Percentiles rank a stretch among this genome's conserved stretches.
These are phyloP conservation scores for Gossypioides kirkii DNA, from an alignment of 345 rosid genomes.

Conservation along the genomic window DNA sequence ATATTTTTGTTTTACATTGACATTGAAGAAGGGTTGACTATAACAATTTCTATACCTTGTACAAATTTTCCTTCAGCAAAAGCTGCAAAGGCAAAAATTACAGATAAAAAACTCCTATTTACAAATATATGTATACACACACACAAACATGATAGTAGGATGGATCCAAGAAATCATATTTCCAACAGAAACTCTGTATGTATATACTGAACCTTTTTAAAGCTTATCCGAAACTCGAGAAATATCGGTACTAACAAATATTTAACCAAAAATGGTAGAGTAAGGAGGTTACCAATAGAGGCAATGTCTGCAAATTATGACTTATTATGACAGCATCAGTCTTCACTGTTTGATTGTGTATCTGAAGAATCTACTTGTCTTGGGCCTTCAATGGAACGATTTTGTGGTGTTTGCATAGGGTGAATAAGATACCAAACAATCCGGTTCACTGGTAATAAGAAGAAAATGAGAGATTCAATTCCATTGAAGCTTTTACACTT, in stretches of 20 bases:
- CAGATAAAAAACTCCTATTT: not conserved
- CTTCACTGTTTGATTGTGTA: slow-evolving; percentile 4
- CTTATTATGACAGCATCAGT: not conserved
- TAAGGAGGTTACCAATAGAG: not conserved
- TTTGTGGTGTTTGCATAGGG: not conserved
- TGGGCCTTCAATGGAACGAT: slow-evolving; percentile 8
- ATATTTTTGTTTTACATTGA: too few species aligned
- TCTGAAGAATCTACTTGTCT: slow-evolving; percentile 14
- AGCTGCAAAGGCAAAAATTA: not conserved
- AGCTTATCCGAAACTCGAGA: not conserved
- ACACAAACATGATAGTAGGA: not conserved
- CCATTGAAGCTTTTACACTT: not conserved
- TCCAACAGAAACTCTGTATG: not conserved
- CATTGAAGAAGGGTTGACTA: too few species aligned
- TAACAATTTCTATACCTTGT: not conserved
- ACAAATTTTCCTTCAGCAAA: not conserved
- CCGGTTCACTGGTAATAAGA: slow-evolving; percentile 19
- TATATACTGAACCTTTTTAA: not conserved
- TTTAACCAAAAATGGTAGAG: not conserved
- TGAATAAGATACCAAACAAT: not conserved
- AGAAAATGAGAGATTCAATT: not conserved
- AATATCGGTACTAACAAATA: not conserved
- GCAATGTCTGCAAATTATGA: not conserved
- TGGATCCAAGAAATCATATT: not conserved
- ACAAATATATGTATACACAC: not conserved